Evolutionary conservation across 192 early-diverging fungal genomes (phyloP).

Genomic region (Coemansia sp.): DNA sequence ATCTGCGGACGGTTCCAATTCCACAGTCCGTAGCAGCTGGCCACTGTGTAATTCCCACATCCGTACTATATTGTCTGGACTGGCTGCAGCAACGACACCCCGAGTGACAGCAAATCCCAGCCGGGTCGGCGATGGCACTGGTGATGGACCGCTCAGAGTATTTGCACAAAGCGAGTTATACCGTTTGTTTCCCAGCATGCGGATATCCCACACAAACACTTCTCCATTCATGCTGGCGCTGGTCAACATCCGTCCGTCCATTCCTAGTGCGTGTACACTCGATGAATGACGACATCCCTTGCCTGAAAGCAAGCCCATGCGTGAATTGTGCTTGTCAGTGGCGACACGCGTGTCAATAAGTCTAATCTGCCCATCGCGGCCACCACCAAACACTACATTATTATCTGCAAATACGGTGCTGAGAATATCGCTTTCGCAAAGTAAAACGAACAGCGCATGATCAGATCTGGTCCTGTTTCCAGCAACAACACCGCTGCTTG

Average conservation of each 20-base stretch:
- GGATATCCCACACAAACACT: constrained; percentile 36
- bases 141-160: not conserved
- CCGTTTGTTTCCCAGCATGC: constrained; percentile 18
- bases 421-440: constrained; percentile 24
- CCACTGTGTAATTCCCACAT: constrained; percentile 34
- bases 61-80: constrained; percentile 29
- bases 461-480: not conserved
- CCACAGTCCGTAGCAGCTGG: constrained; percentile 9
- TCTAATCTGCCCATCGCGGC: constrained; percentile 40
- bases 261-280: constrained; percentile 28
- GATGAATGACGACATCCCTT: constrained; percentile 14
- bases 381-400: constrained; percentile 30
- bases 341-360: constrained; percentile 31
- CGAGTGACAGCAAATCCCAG: constrained; percentile 25
- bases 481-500: not conserved
- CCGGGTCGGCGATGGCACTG: constrained; percentile 10
- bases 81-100: constrained; percentile 28
- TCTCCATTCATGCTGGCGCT: constrained; percentile 39
- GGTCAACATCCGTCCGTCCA: constrained; percentile 24
- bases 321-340: constrained; percentile 8
- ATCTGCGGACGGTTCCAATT: constrained; percentile 3
- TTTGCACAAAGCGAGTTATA: not conserved
- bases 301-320: constrained; percentile 21
- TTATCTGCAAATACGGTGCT: constrained; percentile 26
- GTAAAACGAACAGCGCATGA: not conserved